Percentiles rank a stretch among this genome's conserved stretches.
Evolutionary conservation across 805 yeast genomes (phyloP).

Genomic region (Kuraishia ogatae): DNA sequence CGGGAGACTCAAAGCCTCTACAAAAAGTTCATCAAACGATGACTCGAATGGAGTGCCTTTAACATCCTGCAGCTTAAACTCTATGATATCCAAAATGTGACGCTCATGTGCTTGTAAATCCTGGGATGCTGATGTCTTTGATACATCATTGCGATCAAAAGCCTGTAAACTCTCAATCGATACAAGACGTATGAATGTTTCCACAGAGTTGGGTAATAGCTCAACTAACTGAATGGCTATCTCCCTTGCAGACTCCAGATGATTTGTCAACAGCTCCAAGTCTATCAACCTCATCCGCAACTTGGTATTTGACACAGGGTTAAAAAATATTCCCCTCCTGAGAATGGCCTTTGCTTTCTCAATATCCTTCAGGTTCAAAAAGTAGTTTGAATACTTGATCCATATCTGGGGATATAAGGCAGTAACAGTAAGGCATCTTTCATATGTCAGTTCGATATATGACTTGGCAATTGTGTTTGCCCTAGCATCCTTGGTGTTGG

Average conservation of each 20-base stretch:
- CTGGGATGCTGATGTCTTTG: conserved; percentile 1
- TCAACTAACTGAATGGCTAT: conserved; percentile 15
- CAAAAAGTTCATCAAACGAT: conserved; percentile 27
- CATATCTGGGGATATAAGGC: conserved; percentile 39
- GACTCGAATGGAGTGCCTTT: conserved; percentile 15
- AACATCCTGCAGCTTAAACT: conserved; percentile 16
- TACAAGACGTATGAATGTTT: conserved; percentile 31
- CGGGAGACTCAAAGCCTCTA: conserved; percentile 21
- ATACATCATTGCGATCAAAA: background rate
- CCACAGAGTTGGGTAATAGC: conserved; percentile 24
- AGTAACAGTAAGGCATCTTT: conserved; percentile 38
- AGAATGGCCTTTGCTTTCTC: conserved; percentile 30
- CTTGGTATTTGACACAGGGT: conserved; percentile 18
- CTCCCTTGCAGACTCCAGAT: conserved; percentile 29
- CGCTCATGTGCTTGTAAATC: conserved; percentile 9
- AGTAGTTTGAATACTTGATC: conserved; percentile 39
- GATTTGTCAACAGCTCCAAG: conserved; percentile 28
- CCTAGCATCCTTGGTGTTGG: conserved; percentile 10
- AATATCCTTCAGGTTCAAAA: conserved; percentile 20
- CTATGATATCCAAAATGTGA: conserved; percentile 20
- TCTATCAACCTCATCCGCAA: conserved; percentile 34
- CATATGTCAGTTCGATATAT: conserved; percentile 28
- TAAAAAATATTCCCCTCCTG: conserved; percentile 23
- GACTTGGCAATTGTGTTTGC: conserved; percentile 13
- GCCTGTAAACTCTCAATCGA: conserved; percentile 28